Percentiles rank a stretch among this genome's conserved stretches.
These are phyloP conservation scores for Torrubiella hemipterigena DNA, from an alignment of 2,329 filamentous ascomycete species.

Conservation along the genomic window DNA sequence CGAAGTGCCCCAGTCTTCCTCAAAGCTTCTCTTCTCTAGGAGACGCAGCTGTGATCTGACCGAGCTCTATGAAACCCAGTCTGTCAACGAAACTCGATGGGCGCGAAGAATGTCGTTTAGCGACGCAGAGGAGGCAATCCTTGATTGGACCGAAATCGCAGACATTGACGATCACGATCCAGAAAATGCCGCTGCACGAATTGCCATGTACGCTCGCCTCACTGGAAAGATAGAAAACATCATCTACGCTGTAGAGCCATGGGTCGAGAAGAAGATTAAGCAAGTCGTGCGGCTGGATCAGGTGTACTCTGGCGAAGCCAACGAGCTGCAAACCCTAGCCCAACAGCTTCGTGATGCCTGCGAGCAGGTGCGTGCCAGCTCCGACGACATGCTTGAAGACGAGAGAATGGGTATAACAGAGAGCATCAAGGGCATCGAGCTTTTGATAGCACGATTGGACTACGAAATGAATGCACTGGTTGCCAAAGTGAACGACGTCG, in stretches of 20 bases:
- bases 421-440: constrained; percentile 65
- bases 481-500: constrained; percentile 74
- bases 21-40: constrained; percentile 49
- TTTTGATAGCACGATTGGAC: constrained; percentile 72
- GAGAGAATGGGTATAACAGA: constrained; percentile 60
- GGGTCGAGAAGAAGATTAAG: constrained; percentile 47
- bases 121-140: constrained; percentile 61
- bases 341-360: constrained; percentile 59
- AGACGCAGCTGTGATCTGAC: constrained; percentile 43
- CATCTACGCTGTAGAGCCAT: constrained; percentile 41
- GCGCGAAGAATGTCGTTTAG: constrained; percentile 65
- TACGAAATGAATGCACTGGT: constrained; percentile 80
- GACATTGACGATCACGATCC: constrained; percentile 21
- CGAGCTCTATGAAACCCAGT: constrained; percentile 15
- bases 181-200: constrained; percentile 19
- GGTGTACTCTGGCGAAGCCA: constrained; percentile 48
- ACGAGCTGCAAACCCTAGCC: constrained; percentile 56
- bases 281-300: constrained; percentile 48
- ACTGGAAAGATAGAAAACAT: constrained; percentile 40
- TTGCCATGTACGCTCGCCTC: constrained; percentile 44
- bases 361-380: constrained; percentile 52
- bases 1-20: constrained; percentile 28
- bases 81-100: constrained; percentile 48
- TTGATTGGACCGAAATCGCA: constrained; percentile 50
- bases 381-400: constrained; percentile 55